Evolutionary conservation across 768 basidiomycete genomes (phyloP), one percentile per base, ranked within the genome.

Genomic region (Phaffia australis): DNA sequence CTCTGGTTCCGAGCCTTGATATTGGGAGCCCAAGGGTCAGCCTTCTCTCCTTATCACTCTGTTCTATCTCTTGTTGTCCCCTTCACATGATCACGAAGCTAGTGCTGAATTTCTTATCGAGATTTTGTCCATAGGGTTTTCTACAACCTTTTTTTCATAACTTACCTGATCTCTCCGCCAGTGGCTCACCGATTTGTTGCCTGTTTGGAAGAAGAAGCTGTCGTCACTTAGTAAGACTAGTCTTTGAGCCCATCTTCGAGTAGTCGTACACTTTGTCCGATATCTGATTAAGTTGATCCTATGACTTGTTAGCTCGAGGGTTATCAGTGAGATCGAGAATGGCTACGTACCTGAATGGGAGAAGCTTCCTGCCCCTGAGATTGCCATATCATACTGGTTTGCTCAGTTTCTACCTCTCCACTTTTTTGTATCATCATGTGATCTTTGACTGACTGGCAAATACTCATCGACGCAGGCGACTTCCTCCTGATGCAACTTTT

Each of bases 131-230:
- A n/a, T n/a, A 48, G 32, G 29, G 54, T 60, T 50, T 74, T 76
- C 64, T 76, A 75, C 73, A 77, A 77, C 69, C 64, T 72, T 4
- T 94, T 98, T 75, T 81, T 81, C 76, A 62, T 80, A 46, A 71
- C 76, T 7, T 94, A 95, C 75, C 73, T 94, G 60, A 71, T 64
- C 18, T 66, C 70, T 0, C 73, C 73, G 2, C 29, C 46, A 1
- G 48, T 65, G 0, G 65, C 60, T 15, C 73, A 73, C 60, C 70
- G 73, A 1, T 73, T 73, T 56, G 73, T 73, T n/a, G 74, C 66
- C 2, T 69, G 69, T 47, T 64, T 74, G 15, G 95, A 99, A 72
- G 95, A 99, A 79, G 93, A 99, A 75, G 94, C 95, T 15, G 89
- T 93, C 11, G 63, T 85, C 60, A 97, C 94, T 21, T 95, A 95